Conservation (phyloP, 75 land plant species). For the Gnetum montanum region DNA sequence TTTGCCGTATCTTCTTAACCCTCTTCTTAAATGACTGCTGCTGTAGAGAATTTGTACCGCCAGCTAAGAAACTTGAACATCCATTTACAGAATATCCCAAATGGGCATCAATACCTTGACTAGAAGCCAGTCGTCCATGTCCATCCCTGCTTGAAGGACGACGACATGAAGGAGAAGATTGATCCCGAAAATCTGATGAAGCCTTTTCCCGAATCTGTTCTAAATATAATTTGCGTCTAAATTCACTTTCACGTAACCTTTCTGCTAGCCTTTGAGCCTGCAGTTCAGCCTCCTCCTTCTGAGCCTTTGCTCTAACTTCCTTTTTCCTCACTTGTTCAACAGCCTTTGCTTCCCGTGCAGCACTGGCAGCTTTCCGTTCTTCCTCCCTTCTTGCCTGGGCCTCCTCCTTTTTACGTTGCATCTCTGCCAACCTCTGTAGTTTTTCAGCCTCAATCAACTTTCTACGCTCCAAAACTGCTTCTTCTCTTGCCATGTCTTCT, state of each 20-base stretch:
- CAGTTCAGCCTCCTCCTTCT: constrained; percentile 88
- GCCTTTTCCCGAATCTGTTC: constrained; percentile 94
- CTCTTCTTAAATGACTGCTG: constrained; percentile 62
- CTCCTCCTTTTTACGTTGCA: constrained; percentile 84
- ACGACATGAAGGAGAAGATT: constrained; percentile 66
- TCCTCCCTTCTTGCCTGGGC: constrained; percentile 92
- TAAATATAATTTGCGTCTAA: constrained; percentile 74
- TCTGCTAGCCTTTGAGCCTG: constrained; percentile 88
- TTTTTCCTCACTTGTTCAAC: constrained; percentile 79
- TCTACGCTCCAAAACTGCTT: constrained; percentile 85
- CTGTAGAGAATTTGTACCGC: constrained; percentile 10
- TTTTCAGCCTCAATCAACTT: constrained; percentile 83
- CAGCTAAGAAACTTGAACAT: constrained; percentile 6
- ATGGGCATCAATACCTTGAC: constrained; percentile 27
- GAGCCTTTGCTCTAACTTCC: constrained; percentile 85
- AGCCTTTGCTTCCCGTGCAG: constrained; percentile 81
- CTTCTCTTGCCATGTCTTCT: constrained; percentile 87
- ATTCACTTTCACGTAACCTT: constrained; percentile 81
- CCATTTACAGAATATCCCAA: constrained; percentile 11
- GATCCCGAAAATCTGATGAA: constrained; percentile 84
- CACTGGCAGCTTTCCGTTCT: constrained; percentile 90
- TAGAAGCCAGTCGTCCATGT: constrained; percentile 19
- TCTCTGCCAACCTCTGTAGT: constrained; percentile 79
- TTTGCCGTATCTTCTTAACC: constrained; percentile 73
- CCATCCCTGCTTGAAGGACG: constrained; percentile 55